phyloP scores from a whole-genome alignment of 2,329 filamentous ascomycete species.

The Huntiella decipiens region DNA sequence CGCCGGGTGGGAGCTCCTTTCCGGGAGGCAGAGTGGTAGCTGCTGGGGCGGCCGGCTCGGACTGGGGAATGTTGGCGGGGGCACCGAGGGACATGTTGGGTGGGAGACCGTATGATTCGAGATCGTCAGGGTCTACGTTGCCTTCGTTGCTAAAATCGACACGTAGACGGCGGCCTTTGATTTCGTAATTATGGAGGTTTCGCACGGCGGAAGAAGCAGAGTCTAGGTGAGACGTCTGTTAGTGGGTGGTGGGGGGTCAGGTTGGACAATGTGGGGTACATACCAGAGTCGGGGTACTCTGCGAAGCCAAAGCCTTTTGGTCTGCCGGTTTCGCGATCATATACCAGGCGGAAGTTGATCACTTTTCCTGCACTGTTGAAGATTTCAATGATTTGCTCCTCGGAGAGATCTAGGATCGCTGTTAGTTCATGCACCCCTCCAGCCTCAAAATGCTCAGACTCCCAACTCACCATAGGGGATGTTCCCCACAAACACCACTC shows the following conservation, averaged over 20 bases:
- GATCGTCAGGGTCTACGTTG: constrained; percentile 47
- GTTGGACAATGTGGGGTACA: constrained; percentile 8
- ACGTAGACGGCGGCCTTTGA: constrained; percentile 83
- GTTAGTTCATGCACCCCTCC: too few species aligned
- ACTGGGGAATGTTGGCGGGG: neutral
- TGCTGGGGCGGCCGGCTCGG: constrained; percentile 15
- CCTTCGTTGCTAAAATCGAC: constrained; percentile 95
- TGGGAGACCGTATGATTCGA: constrained; percentile 7
- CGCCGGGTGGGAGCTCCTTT: constrained; percentile 61
- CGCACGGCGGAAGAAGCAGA: constrained; percentile 83
- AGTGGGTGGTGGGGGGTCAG: too few species aligned
- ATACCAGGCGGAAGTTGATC: constrained; percentile 73
- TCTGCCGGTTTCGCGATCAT: constrained; percentile 84
- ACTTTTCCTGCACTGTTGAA: constrained; percentile 83
- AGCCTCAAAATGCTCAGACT: neutral
- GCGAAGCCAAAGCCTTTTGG: constrained; percentile 95
- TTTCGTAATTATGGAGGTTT: constrained; percentile 86
- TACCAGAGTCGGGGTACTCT: constrained; percentile 83
- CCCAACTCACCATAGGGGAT: constrained; percentile 51
- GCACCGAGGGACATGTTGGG: neutral
- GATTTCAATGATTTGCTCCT: constrained; percentile 89
- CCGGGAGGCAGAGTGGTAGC: constrained; percentile 53
- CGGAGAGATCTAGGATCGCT: constrained; percentile 54
- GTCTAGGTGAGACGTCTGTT: constrained; percentile 22
- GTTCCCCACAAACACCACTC: constrained; percentile 71